Conservation (phyloP, 2,329 filamentous ascomycete species). For the Thielaviopsis musarum region DNA sequence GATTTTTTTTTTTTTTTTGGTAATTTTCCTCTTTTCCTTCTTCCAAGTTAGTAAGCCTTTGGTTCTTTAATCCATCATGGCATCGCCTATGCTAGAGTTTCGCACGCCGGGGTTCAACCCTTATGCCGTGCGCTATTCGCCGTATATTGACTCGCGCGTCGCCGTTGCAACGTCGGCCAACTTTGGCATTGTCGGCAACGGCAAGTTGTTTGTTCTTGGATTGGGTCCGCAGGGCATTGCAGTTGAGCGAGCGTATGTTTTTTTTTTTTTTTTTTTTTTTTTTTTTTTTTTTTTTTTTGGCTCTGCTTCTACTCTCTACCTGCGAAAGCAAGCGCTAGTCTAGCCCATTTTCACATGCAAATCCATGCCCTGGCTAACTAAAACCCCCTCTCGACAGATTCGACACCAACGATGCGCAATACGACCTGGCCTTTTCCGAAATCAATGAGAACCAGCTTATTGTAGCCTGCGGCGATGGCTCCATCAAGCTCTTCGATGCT, state of each 20-base stretch:
- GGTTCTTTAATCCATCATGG: slow-evolving; percentile 18
- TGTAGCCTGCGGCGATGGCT: slow-evolving; percentile 80
- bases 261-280: background rate
- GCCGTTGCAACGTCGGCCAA: slow-evolving; percentile 85
- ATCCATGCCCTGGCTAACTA: background rate
- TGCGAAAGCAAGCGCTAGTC: background rate
- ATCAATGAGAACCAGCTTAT: slow-evolving; percentile 89
- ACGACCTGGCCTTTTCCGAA: slow-evolving; percentile 90
- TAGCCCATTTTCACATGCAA: background rate
- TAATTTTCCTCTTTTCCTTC: background rate
- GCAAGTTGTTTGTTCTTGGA: slow-evolving; percentile 68
- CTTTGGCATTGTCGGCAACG: slow-evolving; percentile 94
- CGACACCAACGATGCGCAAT: slow-evolving; percentile 93
- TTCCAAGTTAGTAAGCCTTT: background rate
- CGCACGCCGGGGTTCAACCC: slow-evolving; percentile 88
- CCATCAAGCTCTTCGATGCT: slow-evolving; percentile 85
- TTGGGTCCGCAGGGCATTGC: slow-evolving; percentile 64
- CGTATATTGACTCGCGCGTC: slow-evolving; percentile 89
- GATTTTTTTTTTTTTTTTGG: background rate
- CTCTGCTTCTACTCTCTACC: background rate
- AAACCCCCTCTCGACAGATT: slow-evolving; percentile 37
- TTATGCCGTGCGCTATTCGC: slow-evolving; percentile 95
- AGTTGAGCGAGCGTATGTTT: slow-evolving; percentile 57
- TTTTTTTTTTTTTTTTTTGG: too few relatives aligned
- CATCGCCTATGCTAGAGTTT: slow-evolving; percentile 70